Conservation (phyloP, 1,284 basidiomycete genomes). For the Veloboletus limbatus region DNA sequence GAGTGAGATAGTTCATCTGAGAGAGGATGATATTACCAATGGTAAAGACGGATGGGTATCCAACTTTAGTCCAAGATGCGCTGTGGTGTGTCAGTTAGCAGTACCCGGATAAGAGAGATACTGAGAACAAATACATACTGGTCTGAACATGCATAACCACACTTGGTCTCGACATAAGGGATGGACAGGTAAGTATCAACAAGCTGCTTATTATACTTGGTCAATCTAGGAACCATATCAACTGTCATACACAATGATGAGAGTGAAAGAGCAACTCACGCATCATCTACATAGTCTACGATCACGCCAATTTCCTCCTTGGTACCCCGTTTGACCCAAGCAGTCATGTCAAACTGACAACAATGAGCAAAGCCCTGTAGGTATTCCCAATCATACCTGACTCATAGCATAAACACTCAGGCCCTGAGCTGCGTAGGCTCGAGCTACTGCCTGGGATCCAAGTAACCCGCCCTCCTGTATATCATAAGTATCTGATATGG, state of each 20-base stretch:
- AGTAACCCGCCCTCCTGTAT: constrained; percentile 88
- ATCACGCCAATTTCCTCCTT: constrained; percentile 88
- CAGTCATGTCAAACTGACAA: constrained; percentile 87
- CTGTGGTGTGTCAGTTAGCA: constrained; percentile 40
- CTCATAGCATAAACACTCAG: constrained; percentile 86
- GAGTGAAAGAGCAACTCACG: constrained; percentile 36
- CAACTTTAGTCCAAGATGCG: constrained; percentile 83
- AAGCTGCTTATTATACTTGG: constrained; percentile 74
- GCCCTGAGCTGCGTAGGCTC: constrained; percentile 63
- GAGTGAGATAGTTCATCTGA: constrained; percentile 13
- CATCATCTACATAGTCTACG: constrained; percentile 78
- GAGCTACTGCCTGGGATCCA: constrained; percentile 89
- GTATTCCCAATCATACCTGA: constrained; percentile 49
- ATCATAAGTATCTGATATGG: constrained; percentile 1
- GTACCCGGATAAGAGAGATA: constrained; percentile 12
- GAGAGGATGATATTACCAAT: constrained; percentile 56
- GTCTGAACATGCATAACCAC: constrained; percentile 95
- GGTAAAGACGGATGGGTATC: constrained; percentile 81
- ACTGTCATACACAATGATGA: neutral
- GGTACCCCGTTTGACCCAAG: constrained; percentile 92
- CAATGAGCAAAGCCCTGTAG: constrained; percentile 2
- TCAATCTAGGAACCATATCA: constrained; percentile 49
- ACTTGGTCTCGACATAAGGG: constrained; percentile 77
- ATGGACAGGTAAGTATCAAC: constrained; percentile 79
- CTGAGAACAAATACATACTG: constrained; percentile 55